Conservation (phyloP, 2,329 filamentous ascomycete genomes). For the Lasiodiplodia hormozganensis region DNA sequence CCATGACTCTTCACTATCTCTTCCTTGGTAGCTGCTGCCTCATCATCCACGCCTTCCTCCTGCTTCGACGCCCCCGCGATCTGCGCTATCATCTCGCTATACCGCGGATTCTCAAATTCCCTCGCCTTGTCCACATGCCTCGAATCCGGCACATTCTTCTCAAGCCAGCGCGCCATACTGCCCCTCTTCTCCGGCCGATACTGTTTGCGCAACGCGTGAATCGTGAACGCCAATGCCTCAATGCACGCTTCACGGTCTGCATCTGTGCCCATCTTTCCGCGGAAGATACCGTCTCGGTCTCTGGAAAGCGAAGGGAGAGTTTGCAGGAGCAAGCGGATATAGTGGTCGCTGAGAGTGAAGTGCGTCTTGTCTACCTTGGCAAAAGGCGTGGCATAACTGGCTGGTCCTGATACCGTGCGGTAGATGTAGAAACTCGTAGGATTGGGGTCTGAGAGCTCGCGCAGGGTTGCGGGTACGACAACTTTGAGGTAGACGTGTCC, state of each 20-base stretch:
- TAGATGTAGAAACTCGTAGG: not conserved
- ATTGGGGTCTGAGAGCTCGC: not conserved
- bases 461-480: not conserved
- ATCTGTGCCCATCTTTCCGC: not conserved
- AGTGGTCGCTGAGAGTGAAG: not conserved
- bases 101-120: not conserved
- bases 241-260: not conserved
- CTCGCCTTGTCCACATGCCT: not conserved
- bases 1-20: not conserved
- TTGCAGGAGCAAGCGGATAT: constrained; percentile 4
- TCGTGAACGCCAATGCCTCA: not conserved
- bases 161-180: not conserved
- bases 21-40: not conserved
- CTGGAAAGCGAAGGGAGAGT: not conserved
- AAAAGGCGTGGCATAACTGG: too few relatives aligned
- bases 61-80: not conserved
- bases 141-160: not conserved
- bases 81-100: not conserved
- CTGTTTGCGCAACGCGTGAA: constrained; percentile 2
- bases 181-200: not conserved
- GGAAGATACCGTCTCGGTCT: not conserved
- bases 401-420: not conserved
- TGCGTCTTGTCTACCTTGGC: not conserved
- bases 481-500: not conserved
- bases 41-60: not conserved